Evolutionary conservation across 2,329 filamentous ascomycete species (phyloP).

Genomic region (Neodidymelliopsis sp.): DNA sequence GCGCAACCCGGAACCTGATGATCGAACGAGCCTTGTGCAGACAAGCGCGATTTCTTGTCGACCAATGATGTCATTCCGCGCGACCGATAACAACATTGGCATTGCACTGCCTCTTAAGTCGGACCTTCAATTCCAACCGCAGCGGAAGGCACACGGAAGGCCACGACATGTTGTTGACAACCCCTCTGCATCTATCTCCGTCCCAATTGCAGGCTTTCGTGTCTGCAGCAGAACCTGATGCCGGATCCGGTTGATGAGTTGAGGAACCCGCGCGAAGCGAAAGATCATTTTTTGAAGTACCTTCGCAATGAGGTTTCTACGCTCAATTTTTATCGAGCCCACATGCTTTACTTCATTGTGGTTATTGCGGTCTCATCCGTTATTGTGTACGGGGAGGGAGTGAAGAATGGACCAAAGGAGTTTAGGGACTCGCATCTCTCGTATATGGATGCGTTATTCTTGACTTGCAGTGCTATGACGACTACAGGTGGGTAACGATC

Average conservation of each 20-base stretch:
- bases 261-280: slow-evolving; percentile 25
- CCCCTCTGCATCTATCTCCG: background rate
- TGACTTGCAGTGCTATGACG: slow-evolving; percentile 42
- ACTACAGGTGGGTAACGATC: slow-evolving; percentile 29
- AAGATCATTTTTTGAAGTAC: slow-evolving; percentile 28
- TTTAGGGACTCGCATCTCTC: slow-evolving; percentile 25
- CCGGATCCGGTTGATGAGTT: slow-evolving; percentile 28
- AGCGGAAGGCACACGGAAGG: slow-evolving; percentile 1
- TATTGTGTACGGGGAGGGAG: slow-evolving; percentile 39
- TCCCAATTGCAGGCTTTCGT: background rate
- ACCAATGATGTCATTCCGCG: slow-evolving; percentile 15
- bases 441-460: slow-evolving; percentile 39
- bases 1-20: too few species aligned
- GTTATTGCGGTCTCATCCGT: slow-evolving; percentile 37
- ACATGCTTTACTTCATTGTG: slow-evolving; percentile 42
- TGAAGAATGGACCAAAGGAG: slow-evolving; percentile 31
- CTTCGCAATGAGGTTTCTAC: slow-evolving; percentile 24
- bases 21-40: too few species aligned
- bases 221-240: slow-evolving; percentile 9
- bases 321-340: slow-evolving; percentile 36
- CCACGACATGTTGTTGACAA: background rate
- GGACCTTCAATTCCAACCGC: slow-evolving; percentile 5
- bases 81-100: background rate
- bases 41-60: background rate
- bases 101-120: slow-evolving; percentile 12